Percentiles rank a stretch among this genome's conserved stretches.
These are phyloP conservation scores for Claviceps humidiphila DNA, from an alignment of 2,329 filamentous ascomycete species.

Conservation along the genomic window DNA sequence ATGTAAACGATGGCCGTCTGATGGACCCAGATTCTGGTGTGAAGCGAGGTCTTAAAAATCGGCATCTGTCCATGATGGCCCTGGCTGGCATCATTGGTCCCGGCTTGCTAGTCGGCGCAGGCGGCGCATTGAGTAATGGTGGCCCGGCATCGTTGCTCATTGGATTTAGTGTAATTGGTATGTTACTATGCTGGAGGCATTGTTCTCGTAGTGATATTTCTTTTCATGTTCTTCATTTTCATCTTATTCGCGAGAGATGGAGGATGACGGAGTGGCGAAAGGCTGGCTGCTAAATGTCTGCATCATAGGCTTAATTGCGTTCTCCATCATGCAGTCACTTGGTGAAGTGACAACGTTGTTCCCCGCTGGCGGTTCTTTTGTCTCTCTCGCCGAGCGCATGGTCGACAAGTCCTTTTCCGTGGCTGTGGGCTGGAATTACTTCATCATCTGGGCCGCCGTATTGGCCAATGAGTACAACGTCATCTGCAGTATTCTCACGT, in stretches of 20 bases:
- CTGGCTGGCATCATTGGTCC: slow-evolving; percentile 53
- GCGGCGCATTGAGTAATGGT: slow-evolving; percentile 53
- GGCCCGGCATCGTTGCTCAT: slow-evolving; percentile 62
- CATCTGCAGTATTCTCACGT: slow-evolving; percentile 50
- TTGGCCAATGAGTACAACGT: slow-evolving; percentile 61
- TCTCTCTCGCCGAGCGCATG: slow-evolving; percentile 56
- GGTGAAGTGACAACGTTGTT: slow-evolving; percentile 64
- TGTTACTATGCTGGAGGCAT: slow-evolving; percentile 2
- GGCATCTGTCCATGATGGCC: slow-evolving; percentile 54
- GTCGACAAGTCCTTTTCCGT: slow-evolving; percentile 58
- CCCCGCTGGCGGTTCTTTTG: slow-evolving; percentile 58
- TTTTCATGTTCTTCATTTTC: too few relatives aligned
- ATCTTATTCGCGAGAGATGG: neutral
- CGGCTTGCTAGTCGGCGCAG: slow-evolving; percentile 58
- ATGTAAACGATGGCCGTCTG: slow-evolving; percentile 21
- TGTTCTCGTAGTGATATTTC: too few relatives aligned
- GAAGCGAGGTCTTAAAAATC: slow-evolving; percentile 55
- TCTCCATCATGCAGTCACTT: slow-evolving; percentile 56
- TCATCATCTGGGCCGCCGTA: slow-evolving; percentile 52
- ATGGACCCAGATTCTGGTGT: slow-evolving; percentile 52
- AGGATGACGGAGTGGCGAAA: too few relatives aligned
- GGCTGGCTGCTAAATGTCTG: neutral
- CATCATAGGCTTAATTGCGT: slow-evolving; percentile 43
- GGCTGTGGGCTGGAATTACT: slow-evolving; percentile 61
- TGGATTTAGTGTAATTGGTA: slow-evolving; percentile 56